phyloP scores from a whole-genome alignment of 2,329 filamentous ascomycete species.

The Trichophyton rubrum region DNA sequence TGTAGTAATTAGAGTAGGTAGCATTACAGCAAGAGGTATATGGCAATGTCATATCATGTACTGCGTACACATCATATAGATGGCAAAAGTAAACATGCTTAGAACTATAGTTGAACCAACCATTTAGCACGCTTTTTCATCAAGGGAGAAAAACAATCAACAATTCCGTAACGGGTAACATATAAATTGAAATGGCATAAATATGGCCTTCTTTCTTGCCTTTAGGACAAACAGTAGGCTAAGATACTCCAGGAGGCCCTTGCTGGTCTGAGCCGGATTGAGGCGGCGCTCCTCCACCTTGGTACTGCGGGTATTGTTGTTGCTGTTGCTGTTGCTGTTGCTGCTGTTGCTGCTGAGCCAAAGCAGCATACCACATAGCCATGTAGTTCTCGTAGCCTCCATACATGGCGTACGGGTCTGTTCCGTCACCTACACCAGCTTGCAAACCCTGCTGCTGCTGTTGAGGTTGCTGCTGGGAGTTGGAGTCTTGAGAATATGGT shows the following conservation, averaged over 20 bases:
- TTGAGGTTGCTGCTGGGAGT: slow-evolving; percentile 34
- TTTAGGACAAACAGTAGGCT: background rate
- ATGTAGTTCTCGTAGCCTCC: slow-evolving; percentile 73
- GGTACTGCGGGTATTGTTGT: slow-evolving; percentile 24
- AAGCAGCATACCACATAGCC: slow-evolving; percentile 66
- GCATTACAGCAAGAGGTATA: background rate
- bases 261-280: slow-evolving; percentile 20
- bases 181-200: background rate
- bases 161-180: background rate
- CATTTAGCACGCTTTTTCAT: background rate
- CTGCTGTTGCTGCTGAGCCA: slow-evolving; percentile 42
- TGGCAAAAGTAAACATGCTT: background rate
- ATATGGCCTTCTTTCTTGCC: background rate
- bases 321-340: slow-evolving; percentile 29
- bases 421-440: slow-evolving; percentile 35
- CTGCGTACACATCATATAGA: background rate
- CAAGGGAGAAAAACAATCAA: background rate
- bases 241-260: slow-evolving; percentile 16
- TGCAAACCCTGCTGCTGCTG: slow-evolving; percentile 42
- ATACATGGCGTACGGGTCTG: slow-evolving; percentile 66
- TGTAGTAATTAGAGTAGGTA: background rate
- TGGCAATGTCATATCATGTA: background rate
- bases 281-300: slow-evolving; percentile 11
- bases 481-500: slow-evolving; percentile 8
- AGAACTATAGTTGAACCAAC: background rate